Evolutionary conservation across 2,329 filamentous ascomycete genomes (phyloP).

Genomic region (Aaosphaeria arxii): DNA sequence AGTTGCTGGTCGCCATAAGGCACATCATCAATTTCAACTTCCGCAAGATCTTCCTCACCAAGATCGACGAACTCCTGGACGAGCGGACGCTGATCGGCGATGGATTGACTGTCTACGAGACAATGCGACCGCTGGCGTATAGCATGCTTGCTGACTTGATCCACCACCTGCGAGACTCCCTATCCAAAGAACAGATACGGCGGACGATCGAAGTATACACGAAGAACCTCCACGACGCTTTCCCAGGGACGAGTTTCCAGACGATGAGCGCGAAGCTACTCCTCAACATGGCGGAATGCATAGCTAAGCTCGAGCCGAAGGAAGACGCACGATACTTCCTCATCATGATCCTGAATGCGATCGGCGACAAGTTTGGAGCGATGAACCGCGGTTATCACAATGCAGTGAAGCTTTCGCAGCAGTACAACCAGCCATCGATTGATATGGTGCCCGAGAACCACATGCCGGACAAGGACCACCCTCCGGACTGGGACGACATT

Average conservation of each 20-base stretch:
- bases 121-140: conserved; percentile 90
- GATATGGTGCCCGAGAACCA: conserved; percentile 73
- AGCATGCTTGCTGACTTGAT: conserved; percentile 98
- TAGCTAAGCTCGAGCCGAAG: conserved; percentile 90
- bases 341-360: conserved; percentile 96
- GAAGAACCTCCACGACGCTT: conserved; percentile 89
- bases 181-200: conserved; percentile 86
- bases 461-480: conserved; percentile 74
- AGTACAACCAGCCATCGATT: conserved; percentile 63
- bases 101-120: conserved; percentile 93
- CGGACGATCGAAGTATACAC: conserved; percentile 98
- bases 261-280: conserved; percentile 98
- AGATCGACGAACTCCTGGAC: conserved; percentile 93
- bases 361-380: conserved; percentile 94
- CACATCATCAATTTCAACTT: conserved; percentile 99
- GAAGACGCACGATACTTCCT: conserved; percentile 91
- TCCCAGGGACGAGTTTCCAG: conserved; percentile 96
- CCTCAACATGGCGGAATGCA: conserved; percentile 97
- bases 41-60: conserved; percentile 86
- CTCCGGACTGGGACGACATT: conserved; percentile 95
- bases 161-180: conserved; percentile 89
- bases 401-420: conserved; percentile 85
- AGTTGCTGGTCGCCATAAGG: conserved; percentile 90
- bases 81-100: conserved; percentile 93
- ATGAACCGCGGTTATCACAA: conserved; percentile 98